Conservation (phyloP, 345 rosid species). For the Eutrema japonicum region DNA sequence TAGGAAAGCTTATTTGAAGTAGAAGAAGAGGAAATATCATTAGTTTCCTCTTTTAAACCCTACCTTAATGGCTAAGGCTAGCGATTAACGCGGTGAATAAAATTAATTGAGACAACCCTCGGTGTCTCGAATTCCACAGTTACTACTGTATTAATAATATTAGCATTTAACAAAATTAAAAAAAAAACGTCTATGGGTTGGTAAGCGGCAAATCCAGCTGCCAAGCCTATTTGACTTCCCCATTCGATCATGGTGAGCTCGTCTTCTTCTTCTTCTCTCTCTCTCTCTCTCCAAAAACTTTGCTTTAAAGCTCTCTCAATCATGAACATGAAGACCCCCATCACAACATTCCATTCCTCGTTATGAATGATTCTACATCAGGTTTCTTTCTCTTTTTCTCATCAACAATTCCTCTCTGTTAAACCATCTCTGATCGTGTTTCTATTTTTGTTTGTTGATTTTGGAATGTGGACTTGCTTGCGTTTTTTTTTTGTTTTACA, state of each 20-base stretch:
- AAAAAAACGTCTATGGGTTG: conserved; percentile 46
- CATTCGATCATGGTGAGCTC: conserved; percentile 52
- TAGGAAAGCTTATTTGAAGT: conserved; percentile 11
- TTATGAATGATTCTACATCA: conserved; percentile 41
- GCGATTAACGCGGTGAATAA: conserved; percentile 13
- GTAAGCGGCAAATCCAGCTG: conserved; percentile 66
- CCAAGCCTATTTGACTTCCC: conserved; percentile 51
- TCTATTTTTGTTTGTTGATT: not conserved
- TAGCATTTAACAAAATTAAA: not conserved
- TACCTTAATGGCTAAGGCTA: conserved; percentile 22
- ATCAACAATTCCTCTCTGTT: not conserved
- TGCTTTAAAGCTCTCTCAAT: conserved; percentile 41
- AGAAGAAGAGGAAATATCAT: not conserved
- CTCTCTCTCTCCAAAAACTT: conserved; percentile 6
- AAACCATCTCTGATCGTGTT: conserved; percentile 2
- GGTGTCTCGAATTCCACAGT: not conserved
- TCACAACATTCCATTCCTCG: conserved; percentile 30
- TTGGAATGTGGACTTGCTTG: conserved; percentile 25
- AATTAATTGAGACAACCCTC: not conserved
- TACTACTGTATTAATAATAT: not conserved
- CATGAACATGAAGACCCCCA: conserved; percentile 28
- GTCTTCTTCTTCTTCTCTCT: conserved; percentile 38
- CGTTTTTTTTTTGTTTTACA: conserved; percentile 31
- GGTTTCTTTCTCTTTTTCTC: conserved; percentile 24
- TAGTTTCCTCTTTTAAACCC: conserved; percentile 6